Evolutionary conservation across 1,139 yeast species (phyloP), one percentile per base, ranked within the genome.

Genomic region (Protomyces inundatus): DNA sequence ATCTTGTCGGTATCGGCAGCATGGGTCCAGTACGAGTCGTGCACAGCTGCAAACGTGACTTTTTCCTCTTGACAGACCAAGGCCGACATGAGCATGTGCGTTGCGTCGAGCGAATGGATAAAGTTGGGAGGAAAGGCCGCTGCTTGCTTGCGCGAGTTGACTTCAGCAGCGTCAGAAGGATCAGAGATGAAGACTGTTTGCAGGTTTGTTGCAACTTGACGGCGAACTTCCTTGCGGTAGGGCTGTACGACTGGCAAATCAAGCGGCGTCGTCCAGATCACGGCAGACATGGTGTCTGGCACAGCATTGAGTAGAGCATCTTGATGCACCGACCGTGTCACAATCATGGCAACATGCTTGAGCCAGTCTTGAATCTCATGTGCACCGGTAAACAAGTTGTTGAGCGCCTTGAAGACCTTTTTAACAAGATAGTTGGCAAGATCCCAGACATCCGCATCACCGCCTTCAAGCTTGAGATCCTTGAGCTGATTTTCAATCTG

Each of bases 21-120:
- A 75, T 95, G 98, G 0, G 98, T 90, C 99, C 99, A 93, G 74
- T 89, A 93, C 0, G 98, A 91, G 75, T 93, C 99, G 75, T 93
- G 99, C 40, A 93, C 99, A 0, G 98, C 86, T 0, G 98, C 97
- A 79, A 95, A 93, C n/a, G 84, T 79, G 64, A 93, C 75, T 0
- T 82, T 84, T 3, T 74, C 73, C 55, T 83, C 80, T n/a, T 87
- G 84, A 75, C 97, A 90, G 33, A 84, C 84, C 56, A 84, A 79
- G 0, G 98, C 95, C 9, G 97, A 87, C 81, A 91, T 79, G 65
- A 93, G 79, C 98, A 93, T 93, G 73, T 93, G 98, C 0, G 97
- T 87, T 0, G 98, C 98, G 78, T 93, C 99, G 68, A 93, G 80
- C 0, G 98, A 91, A 73, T 93, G 99, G 64, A 93, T 89, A 73